Percentiles rank a stretch among this genome's conserved stretches.
Evolutionary conservation across 2,329 filamentous ascomycete genomes (phyloP).

Genomic region (Ophiostoma sp.): DNA sequence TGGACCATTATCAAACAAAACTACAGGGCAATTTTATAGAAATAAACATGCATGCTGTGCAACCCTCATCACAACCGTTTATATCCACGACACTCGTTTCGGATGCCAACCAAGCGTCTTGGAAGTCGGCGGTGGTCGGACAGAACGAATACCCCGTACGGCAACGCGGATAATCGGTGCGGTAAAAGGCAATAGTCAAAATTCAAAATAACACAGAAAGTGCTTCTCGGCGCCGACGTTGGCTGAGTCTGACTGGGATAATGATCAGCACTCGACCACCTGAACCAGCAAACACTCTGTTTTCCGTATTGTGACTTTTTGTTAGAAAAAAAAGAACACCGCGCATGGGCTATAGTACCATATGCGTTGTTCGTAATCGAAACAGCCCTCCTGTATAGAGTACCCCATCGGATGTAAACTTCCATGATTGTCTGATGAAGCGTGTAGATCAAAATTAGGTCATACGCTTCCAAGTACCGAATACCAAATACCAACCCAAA

Average conservation of each 20-base stretch:
- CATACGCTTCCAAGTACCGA: too few species aligned
- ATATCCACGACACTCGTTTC: background rate
- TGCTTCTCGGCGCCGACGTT: background rate
- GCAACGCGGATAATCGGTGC: background rate
- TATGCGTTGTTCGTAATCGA: background rate
- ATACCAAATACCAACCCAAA: too few species aligned
- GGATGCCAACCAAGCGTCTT: background rate
- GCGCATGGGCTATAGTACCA: background rate
- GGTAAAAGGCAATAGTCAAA: background rate
- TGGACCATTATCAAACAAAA: too few species aligned
- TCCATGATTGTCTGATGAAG: background rate
- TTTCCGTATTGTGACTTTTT: too few species aligned
- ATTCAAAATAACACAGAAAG: background rate
- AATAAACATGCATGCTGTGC: background rate
- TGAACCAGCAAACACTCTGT: background rate
- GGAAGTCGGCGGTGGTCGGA: background rate
- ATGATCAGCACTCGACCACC: constrained; percentile 4
- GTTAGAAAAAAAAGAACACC: background rate
- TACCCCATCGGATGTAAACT: background rate
- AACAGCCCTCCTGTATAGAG: background rate
- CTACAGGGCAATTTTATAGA: background rate
- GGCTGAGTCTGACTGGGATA: too few species aligned
- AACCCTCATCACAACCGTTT: background rate
- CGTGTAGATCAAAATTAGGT: background rate
- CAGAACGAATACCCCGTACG: background rate